A percentile compares a stretch with the other conserved stretches of the same genome.
Evolutionary conservation across 805 yeast genomes (phyloP).

Genomic region (Clavispora phyllophila): DNA sequence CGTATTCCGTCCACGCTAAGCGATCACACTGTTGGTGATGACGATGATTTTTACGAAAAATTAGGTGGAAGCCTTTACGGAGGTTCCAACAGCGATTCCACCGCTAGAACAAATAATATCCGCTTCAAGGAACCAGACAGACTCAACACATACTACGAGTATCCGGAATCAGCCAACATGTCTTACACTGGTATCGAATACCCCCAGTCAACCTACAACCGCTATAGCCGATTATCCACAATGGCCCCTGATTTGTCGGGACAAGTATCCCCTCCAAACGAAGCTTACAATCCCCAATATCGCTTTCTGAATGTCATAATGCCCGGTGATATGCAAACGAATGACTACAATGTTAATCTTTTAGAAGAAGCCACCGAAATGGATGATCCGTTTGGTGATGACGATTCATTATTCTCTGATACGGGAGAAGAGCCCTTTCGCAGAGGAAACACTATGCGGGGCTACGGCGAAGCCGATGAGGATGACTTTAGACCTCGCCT

Average conservation of each 20-base stretch:
- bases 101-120: not conserved
- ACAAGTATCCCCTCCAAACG: not conserved
- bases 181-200: not conserved
- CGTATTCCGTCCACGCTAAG: constrained; percentile 1
- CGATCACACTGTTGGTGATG: constrained; percentile 8
- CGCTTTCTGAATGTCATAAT: not conserved
- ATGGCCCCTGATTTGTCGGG: not conserved
- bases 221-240: not conserved
- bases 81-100: constrained; percentile 2
- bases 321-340: constrained; percentile 10
- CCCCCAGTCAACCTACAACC: not conserved
- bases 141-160: not conserved
- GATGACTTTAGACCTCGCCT: constrained; percentile 37
- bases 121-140: not conserved
- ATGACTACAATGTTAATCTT: constrained; percentile 36
- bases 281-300: not conserved
- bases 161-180: not conserved
- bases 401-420: constrained; percentile 38
- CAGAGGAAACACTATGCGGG: constrained; percentile 27
- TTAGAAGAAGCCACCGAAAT: constrained; percentile 35
- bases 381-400: constrained; percentile 41
- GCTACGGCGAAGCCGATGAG: constrained; percentile 19
- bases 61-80: constrained; percentile 15
- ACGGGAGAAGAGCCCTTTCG: constrained; percentile 35
- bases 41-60: constrained; percentile 15